Base-by-base conservation (phyloP, 805 yeast species). In the Teunomyces aglyptinius region DNA sequence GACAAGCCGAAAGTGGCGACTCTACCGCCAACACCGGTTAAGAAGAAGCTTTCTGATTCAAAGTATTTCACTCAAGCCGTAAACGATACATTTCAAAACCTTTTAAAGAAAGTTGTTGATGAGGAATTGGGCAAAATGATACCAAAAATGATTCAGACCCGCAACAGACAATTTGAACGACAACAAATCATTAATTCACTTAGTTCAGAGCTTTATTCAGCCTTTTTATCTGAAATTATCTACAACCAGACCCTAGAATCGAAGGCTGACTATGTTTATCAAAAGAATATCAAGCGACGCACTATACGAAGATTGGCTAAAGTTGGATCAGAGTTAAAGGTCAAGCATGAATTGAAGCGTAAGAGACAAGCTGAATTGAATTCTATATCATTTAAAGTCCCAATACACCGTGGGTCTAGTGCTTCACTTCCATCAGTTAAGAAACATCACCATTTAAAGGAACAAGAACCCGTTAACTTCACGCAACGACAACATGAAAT, bases 141-240 rank as follows among this genome's bases (percentile, higher is more conserved):
- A 3, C 63, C 64, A 2, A 63, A 59, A 19, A 41, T 68, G 3
- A 50, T 68, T 5, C 50, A 55, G 3, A 44, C 43, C 5, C 58
- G 59, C 22, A 59, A 65, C 27, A 43, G 55, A 10, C 43, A 46
- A 43, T 52, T 49, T 38, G 67, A 60, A 48, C 50, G 62, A 19
- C 46, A 29, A 13, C 26, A 48, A 6, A 44, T 71, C 1, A 59
- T 81, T 2, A 59, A 70, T 0, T 48, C 63, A 0, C 63, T 84
- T n/a, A 58, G 83, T 1, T 55, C 61, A 1, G 86, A 82, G 34
- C 59, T 87, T 1, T 85, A 69, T 50, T 57, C 62, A 13, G 87
- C 91, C 0, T 83, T 86, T 54, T 56, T 87, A 35, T 73, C 77
- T 38, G 91, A 86, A 52, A 69, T 77, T 32, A 58, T 79, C 0